Percentiles rank a stretch among this genome's conserved stretches.
Evolutionary conservation across 352 stramenopile genomes (phyloP).

Genomic region (Phytophthora cactorum): DNA sequence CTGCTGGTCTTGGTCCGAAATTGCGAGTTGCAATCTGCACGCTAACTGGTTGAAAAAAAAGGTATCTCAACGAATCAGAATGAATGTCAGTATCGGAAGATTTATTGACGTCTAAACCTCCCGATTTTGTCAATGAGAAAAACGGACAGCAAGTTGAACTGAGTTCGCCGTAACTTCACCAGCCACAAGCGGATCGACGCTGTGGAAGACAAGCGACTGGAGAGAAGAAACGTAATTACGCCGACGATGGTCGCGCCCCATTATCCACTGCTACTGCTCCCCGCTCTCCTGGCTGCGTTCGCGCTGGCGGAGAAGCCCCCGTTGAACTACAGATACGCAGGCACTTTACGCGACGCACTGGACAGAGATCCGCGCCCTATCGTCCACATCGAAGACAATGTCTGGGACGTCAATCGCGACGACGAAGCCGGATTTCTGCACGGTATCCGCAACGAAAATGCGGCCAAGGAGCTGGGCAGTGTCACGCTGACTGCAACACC

Average conservation of each 20-base stretch:
- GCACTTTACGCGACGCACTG: slow-evolving; percentile 23
- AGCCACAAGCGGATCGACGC: slow-evolving; percentile 10
- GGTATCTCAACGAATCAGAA: slow-evolving; percentile 14
- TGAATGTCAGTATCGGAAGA: slow-evolving; percentile 3
- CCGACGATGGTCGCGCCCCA: slow-evolving; percentile 21
- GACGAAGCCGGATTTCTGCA: slow-evolving; percentile 19
- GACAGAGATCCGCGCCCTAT: slow-evolving; percentile 17
- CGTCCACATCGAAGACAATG: slow-evolving; percentile 15
- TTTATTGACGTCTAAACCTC: slow-evolving; percentile 5
- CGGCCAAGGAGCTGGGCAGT: neutral
- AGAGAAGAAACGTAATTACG: slow-evolving; percentile 7
- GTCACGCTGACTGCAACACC: slow-evolving; percentile 50
- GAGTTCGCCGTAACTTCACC: slow-evolving; percentile 5
- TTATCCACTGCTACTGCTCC: slow-evolving; percentile 20
- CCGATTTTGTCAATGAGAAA: slow-evolving; percentile 14
- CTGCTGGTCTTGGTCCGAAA: neutral
- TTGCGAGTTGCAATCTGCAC: neutral
- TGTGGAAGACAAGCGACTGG: slow-evolving; percentile 10
- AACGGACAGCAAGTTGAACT: slow-evolving; percentile 31
- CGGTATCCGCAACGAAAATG: slow-evolving; percentile 4
- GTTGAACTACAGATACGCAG: slow-evolving; percentile 27
- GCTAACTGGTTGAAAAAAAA: slow-evolving; percentile 20
- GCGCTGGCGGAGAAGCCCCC: slow-evolving; percentile 26
- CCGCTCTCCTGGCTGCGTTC: slow-evolving; percentile 5
- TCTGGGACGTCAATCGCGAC: slow-evolving; percentile 33